Conservation (phyloP, 805 yeast genomes). For the Kurtzmaniella fragi region DNA sequence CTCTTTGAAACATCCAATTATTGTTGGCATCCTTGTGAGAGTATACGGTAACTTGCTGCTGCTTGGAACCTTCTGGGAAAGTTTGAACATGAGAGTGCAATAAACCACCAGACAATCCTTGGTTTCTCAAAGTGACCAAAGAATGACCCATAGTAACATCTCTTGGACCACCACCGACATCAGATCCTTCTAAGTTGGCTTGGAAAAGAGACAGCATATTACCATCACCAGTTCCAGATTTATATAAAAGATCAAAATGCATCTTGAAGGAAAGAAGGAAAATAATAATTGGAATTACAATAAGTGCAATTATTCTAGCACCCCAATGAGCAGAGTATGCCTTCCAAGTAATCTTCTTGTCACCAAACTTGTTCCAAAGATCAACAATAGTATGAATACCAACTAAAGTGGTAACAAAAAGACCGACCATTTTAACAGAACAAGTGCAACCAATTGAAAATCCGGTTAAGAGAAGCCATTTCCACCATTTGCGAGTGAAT, state of each 20-base stretch:
- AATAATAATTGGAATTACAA: constrained; percentile 57
- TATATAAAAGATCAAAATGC: constrained; percentile 68
- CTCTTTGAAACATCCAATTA: constrained; percentile 44
- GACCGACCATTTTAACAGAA: constrained; percentile 95
- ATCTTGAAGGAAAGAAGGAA: constrained; percentile 66
- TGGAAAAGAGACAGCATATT: constrained; percentile 78
- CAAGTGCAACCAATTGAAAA: constrained; percentile 83
- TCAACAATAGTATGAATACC: constrained; percentile 89
- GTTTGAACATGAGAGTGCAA: constrained; percentile 44
- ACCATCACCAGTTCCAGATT: constrained; percentile 78
- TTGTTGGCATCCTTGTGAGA: constrained; percentile 43
- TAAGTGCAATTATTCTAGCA: constrained; percentile 59
- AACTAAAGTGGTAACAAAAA: constrained; percentile 79
- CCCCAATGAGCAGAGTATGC: constrained; percentile 59
- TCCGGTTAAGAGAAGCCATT: constrained; percentile 84
- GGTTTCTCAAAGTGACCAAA: constrained; percentile 35
- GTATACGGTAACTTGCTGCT: constrained; percentile 45
- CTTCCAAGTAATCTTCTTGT: constrained; percentile 45
- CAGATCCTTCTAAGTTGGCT: constrained; percentile 66
- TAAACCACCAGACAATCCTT: constrained; percentile 41
- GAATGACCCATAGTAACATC: constrained; percentile 54
- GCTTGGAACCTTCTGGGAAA: constrained; percentile 44
- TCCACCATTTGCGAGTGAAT: constrained; percentile 85
- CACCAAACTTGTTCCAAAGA: constrained; percentile 81
- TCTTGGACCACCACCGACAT: constrained; percentile 62